Evolutionary conservation across 345 rosid genomes (phyloP).

Genomic region (Bruguiera parviflora): DNA sequence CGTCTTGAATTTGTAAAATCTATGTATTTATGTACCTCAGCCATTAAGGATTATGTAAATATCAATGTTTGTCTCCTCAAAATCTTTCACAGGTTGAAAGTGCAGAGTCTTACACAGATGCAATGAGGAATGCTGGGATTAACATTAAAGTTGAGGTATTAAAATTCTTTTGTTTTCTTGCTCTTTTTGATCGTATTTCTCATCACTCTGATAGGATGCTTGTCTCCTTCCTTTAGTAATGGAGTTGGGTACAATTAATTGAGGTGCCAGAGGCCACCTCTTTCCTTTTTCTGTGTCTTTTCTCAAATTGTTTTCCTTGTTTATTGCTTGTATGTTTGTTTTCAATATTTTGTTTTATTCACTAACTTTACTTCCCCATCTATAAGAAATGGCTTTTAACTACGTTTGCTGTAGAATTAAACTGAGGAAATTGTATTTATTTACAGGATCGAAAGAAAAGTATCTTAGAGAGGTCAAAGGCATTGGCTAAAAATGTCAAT

Average conservation of each 20-base stretch:
- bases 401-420: neutral
- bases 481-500: slow-evolving; percentile 63
- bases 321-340: neutral
- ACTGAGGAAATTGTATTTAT: slow-evolving; percentile 12
- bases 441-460: slow-evolving; percentile 60
- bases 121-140: slow-evolving; percentile 72
- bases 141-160: slow-evolving; percentile 69
- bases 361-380: neutral
- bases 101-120: slow-evolving; percentile 69
- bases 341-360: slow-evolving; percentile 12
- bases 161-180: slow-evolving; percentile 1
- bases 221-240: too few relatives aligned
- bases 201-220: too few relatives aligned
- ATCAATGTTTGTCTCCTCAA: neutral
- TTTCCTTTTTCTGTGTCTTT: too few relatives aligned
- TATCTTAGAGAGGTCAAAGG: slow-evolving; percentile 57
- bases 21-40: neutral
- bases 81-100: slow-evolving; percentile 47
- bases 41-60: neutral
- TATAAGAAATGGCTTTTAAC: slow-evolving; percentile 10
- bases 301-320: neutral
- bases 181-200: neutral
- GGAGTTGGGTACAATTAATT: too few relatives aligned
- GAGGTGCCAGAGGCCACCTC: too few relatives aligned
- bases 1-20: neutral